Base-by-base conservation (phyloP, 2,329 filamentous ascomycete genomes). In the Aspergillus caelatus region DNA sequence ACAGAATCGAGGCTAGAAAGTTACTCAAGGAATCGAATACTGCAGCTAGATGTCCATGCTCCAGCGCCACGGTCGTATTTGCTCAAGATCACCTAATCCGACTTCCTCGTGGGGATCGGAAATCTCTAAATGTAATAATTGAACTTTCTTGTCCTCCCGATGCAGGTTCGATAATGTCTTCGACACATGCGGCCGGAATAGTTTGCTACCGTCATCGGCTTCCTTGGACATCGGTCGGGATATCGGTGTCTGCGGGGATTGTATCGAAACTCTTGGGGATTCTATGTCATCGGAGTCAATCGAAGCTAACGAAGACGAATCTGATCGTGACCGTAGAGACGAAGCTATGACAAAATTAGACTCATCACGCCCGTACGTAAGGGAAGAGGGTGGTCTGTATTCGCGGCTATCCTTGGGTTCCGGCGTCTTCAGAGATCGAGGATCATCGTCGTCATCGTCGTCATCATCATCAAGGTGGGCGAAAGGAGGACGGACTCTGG, bases 1-100 rank as follows among this genome's bases (percentile, higher is more conserved):
- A 23, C 23, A 57, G 21, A 28, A 54, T 36, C 14, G 23, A 53
- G 21, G 30, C 21, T 26, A 23, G n/a, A 32, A 23, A 21, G 10
- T 39, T 55, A 14, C 32, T 39, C 11, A 19, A 39, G 32, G 41
- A 28, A 28, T 36, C 21, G 32, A n/a, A 34, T 23, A 11, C 41
- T 23, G 34, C 21, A 34, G 56, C 74, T 71, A 80, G 45, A 80
- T 75, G 63, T 80, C 78, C 77, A 80, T 80, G 65, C 78, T 80
- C 78, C 78, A 80, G 64, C 78, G 74, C 72, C 74, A 80, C 14
- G 77, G 78, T 36, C 75, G 75, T 57, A 78, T 68, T 43, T 70
- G 71, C 61, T 76, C 71, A 26, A 77, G 66, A 60, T 77, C 71
- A 52, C 75, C 74, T 34, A 75, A 58, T 16, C 65, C 71, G 26